Evolutionary conservation across 805 yeast species (phyloP), one percentile per base, ranked within the genome.

Genomic region (Starmera caribaea): DNA sequence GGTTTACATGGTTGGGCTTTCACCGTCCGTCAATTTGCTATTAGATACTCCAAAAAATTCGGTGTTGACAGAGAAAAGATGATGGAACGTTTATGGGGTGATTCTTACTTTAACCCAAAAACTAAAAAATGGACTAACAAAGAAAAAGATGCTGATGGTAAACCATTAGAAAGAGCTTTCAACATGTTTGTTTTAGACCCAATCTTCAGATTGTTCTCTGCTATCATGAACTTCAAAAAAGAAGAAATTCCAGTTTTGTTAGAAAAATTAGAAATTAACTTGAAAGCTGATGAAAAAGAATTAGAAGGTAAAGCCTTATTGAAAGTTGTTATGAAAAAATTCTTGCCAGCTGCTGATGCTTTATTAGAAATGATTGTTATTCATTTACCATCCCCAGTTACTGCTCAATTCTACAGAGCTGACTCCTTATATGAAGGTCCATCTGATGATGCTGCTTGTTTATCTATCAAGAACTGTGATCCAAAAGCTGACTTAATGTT

Each of bases 1-100:
- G 98, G 97, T 84, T 79, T 90, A 66, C 98, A 90, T 81, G 98
- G 98, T 73, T 90, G 98, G 98, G 97, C 97, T 68, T 90, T 90
- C 90, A 90, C 98, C 60, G 83, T 90, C 66, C 87, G 98, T 74
- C 97, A 90, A 79, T 90, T 90, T 60, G 97, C 97, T 61, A 71
- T 76, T 74, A 86, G 96, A 77, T 90, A 92, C 81, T 79, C 96
- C 69, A 88, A 89, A 88, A 92, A 90, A 76, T 90, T 92, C 69
- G 97, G 97, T 88, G 97, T 90, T 65, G 97, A 90, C 85, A 81
- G 86, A 69, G 54, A 66, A 49, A 90, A 92, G 86, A 88, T 90
- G 97, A 86, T 87, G 96, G 90, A 86, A 73, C 84, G 97, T 78
- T 80, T 90, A 71, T 90, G 98, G 98, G 98, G 98, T 73, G 97